Base-by-base conservation (phyloP, 257 asterid genomes). In the Rauvolfia tetraphylla region DNA sequence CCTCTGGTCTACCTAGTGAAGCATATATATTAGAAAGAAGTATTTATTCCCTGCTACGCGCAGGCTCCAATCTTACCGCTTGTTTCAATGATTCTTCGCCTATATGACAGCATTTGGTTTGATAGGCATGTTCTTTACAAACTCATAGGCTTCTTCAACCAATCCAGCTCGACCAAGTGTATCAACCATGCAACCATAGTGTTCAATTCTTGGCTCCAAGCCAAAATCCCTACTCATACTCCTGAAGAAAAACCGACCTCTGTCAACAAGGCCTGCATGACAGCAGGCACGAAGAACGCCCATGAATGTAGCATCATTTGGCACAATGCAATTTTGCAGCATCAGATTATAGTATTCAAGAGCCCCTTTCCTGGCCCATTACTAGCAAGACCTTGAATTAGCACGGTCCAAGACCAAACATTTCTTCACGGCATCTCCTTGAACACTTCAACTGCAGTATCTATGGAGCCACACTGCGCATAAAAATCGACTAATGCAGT, bases 181-280 rank as follows among this genome's bases (percentile, higher is more conserved):
- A 68, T 88, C 90, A 11, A 88, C 91, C 80, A 88, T 78, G 72
- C 88, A 82, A 46, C 91, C 91, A 68, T 81, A 86, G 46, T 82
- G 91, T 66, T 86, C 87, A 4, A 86, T 81, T 54, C 78, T 82
- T 25, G 91, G 91, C 41, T 81, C 78, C 34, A 88, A 82, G 31
- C 79, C 80, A 36, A 82, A 86, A 74, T 86, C 87, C 48, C 71
- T 46, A 44, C 61, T 78, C 90, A 88, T 88, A 22, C 85, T 75
- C 9, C 33, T 31, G 42, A 88, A 77, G 71, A 78, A 79, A 33
- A 41, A 22, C 38, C 71, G 59, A n/a, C 88, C 89, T 57, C 80
- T 74, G 23, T 82, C 73, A 42, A 88, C 88, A 62, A 88, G 74
- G 27, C 88, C 85, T 3, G 84, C 83, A 46, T 88, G 91, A 67